Base-by-base conservation (phyloP, 2,329 filamentous ascomycete genomes). In the Alternaria arborescens region DNA sequence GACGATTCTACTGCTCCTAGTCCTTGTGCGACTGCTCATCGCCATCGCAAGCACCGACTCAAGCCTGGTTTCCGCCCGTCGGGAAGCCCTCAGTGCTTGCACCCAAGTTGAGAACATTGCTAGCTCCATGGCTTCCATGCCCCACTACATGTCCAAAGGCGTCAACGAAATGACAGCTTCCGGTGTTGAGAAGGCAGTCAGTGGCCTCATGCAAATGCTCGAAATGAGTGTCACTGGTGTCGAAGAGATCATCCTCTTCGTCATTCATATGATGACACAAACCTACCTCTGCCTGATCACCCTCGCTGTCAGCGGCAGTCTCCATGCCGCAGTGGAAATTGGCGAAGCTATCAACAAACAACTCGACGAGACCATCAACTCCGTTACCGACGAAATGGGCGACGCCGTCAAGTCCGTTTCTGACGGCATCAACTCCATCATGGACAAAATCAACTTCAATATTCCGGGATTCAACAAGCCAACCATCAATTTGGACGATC, bases 81-180 rank as follows among this genome's bases (percentile, higher is more conserved):
- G 82, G 57, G 89, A 97, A 83, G 94, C 95, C 24, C 86, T 97
- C 54, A 90, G 92, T 53, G 93, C 94, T 66, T 99, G 95, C 79
- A 93, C 89, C 59, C 91, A 91, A 77, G 94, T 98, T 48, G 94
- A 99, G 82, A 92, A 92, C 68, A 88, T 97, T 69, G 95, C 94
- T 65, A 97, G 93, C 77, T 87, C 93, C 62, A 94, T 99, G 92
- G 95, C 94, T 40, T 98, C 95, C 38, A 97, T 98, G 93, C 95
- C 95, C 58, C 91, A 97, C 79, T 98, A 97, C 81, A 89, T 98
- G 76, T 91, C 94, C 2, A 83, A 86, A 52, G 95, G 95, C 55
- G 89, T 97, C 76, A 99, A 99, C 80, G 87, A 92, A 60, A 82
- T 98, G 69, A 91, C 92, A 8, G 92, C 93, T 32, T 85, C 85